Evolutionary conservation across 495 filamentous ascomycete genomes (phyloP).

Genomic region (Trichoderma virens): DNA sequence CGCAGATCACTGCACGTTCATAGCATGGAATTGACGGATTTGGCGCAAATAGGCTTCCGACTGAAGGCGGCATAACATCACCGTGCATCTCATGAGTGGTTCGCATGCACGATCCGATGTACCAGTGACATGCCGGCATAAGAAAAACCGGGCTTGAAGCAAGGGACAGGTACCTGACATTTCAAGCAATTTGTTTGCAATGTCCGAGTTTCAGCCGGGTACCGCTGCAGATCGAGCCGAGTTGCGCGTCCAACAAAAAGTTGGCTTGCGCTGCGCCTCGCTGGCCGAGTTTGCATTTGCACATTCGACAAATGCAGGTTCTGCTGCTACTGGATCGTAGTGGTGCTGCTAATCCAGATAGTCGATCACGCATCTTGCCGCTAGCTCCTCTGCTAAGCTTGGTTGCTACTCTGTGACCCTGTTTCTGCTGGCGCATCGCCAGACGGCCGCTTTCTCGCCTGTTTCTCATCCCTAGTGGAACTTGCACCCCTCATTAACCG

Average conservation of each 20-base stretch:
- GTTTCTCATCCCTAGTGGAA: slow-evolving; percentile 5
- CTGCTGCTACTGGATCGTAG: no score
- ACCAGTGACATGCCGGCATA: background rate
- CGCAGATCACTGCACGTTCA: no score
- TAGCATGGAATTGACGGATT: background rate
- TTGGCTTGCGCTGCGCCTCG: slow-evolving; percentile 8
- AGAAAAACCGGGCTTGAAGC: background rate
- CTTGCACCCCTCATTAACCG: slow-evolving; percentile 3
- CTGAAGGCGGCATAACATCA: background rate
- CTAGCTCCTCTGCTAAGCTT: no score
- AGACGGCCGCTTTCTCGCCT: background rate
- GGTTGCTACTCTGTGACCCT: background rate
- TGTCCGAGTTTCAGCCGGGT: slow-evolving; percentile 4
- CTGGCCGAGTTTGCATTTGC: background rate
- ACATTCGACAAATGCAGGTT: no score
- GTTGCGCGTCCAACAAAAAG: background rate
- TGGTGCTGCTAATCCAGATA: no score
- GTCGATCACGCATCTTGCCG: no score
- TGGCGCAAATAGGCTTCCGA: background rate
- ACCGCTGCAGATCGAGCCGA: background rate
- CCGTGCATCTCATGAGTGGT: background rate
- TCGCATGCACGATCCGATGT: background rate
- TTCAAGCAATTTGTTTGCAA: no score
- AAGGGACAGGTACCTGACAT: no score
- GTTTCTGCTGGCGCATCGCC: background rate